Evolutionary conservation across 2,329 filamentous ascomycete genomes (phyloP).

Genomic region (Trichoderma sp.): DNA sequence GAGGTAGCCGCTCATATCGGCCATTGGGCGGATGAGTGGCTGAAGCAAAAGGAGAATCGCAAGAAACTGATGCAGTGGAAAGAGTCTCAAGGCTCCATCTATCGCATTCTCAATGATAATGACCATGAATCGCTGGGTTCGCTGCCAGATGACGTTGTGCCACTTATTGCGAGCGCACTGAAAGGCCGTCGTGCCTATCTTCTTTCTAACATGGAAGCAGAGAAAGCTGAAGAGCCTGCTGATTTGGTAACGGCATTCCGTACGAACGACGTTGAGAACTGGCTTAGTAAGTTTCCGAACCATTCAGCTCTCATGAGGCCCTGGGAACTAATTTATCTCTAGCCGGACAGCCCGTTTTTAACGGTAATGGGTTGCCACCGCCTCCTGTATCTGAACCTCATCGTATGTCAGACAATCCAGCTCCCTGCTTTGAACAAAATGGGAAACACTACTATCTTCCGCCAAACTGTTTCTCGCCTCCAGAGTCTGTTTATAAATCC

Average conservation of each 20-base stretch:
- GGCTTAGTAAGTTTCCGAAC: conserved; percentile 41
- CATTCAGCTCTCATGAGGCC: background rate
- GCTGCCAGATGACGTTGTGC: conserved; percentile 38
- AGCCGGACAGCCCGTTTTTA: conserved; percentile 40
- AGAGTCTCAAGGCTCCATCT: conserved; percentile 34
- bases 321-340: conserved; percentile 28
- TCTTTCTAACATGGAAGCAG: conserved; percentile 30
- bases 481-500: background rate
- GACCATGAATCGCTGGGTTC: conserved; percentile 40
- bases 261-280: conserved; percentile 40
- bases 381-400: conserved; percentile 34
- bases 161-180: conserved; percentile 41
- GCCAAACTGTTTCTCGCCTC: conserved; percentile 2
- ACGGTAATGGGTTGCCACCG: conserved; percentile 38
- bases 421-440: conserved; percentile 28
- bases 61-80: conserved; percentile 41
- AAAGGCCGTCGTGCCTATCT: conserved; percentile 39
- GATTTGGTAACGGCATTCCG: conserved; percentile 38
- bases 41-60: conserved; percentile 37
- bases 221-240: conserved; percentile 30
- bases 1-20: conserved; percentile 39
- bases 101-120: conserved; percentile 36
- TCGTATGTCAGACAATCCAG: conserved; percentile 7
- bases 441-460: conserved; percentile 37
- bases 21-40: conserved; percentile 46